Conservation (phyloP, 352 stramenopile species). For the Phytopythium helicoides region DNA sequence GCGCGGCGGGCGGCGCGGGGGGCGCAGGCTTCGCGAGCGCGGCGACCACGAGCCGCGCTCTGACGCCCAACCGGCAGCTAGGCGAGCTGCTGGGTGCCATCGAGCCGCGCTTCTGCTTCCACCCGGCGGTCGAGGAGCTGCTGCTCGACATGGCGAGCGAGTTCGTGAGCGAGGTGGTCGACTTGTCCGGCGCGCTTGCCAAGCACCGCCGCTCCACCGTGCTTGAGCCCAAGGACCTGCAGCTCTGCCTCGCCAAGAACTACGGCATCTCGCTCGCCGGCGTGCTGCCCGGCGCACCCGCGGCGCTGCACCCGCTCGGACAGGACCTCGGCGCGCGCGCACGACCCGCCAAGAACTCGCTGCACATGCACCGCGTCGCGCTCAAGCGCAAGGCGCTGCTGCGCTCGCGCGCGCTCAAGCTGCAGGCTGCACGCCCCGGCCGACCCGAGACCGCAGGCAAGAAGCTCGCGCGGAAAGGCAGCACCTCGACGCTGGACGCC, state of each 20-base stretch:
- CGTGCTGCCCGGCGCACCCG: constrained; percentile 26
- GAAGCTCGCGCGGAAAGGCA: constrained; percentile 60
- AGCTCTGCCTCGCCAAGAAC: constrained; percentile 85
- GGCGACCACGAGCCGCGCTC: constrained; percentile 42
- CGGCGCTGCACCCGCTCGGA: constrained; percentile 44
- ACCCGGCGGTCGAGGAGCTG: constrained; percentile 78
- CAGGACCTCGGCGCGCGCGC: constrained; percentile 57
- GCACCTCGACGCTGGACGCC: constrained; percentile 17
- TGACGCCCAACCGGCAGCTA: constrained; percentile 71
- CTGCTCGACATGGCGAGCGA: constrained; percentile 80
- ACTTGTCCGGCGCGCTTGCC: constrained; percentile 56
- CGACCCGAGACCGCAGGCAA: constrained; percentile 27
- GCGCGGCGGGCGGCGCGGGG: constrained; percentile 9
- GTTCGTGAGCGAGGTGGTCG: constrained; percentile 76
- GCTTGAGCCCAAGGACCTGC: constrained; percentile 69
- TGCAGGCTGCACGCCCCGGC: constrained; percentile 34
- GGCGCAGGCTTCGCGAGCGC: constrained; percentile 28
- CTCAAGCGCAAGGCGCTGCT: constrained; percentile 71
- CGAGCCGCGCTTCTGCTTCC: constrained; percentile 71
- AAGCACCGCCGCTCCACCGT: constrained; percentile 79
- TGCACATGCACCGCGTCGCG: constrained; percentile 82
- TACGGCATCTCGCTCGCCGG: constrained; percentile 81
- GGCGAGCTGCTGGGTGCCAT: constrained; percentile 65
- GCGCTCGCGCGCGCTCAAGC: constrained; percentile 46
- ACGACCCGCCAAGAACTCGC: constrained; percentile 65